Base-by-base conservation (phyloP, 495 filamentous ascomycete genomes). In the Clohesyomyces aquaticus region DNA sequence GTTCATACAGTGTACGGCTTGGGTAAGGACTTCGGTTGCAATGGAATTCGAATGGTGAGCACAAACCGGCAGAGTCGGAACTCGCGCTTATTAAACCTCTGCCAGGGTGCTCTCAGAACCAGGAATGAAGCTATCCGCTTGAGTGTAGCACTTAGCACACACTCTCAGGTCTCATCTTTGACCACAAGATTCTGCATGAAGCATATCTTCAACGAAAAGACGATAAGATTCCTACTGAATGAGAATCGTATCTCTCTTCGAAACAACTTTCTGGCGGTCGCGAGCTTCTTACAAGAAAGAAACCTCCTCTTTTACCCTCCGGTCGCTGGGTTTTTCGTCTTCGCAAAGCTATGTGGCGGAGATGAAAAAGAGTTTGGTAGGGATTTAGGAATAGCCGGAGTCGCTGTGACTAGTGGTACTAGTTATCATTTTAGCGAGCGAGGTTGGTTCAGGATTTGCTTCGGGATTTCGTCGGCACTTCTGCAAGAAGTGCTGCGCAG, bases 11-110 rank as follows among this genome's bases (percentile, higher is more conserved):
- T 68, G 8, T 68, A 45, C 19, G 62, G 65, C 28, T 10, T 55
- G 35, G 63, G 65, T 48, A 68, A 68, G 43, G 65, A 68, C 59
- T 68, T 68, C 47, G 65, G 65, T 22, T 51, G 28, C 10, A 68
- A 29, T 27, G 65, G 65, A 12, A 27, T 68, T 55, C 52, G 65
- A 46, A 23, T 68, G 65, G 65, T 62, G 57, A 8, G 48, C 18
- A 4, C 49, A 16, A n/a, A n/a, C n/a, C n/a, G n/a, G n/a, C n/a
- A n/a, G n/a, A n/a, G n/a, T n/a, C n/a, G n/a, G n/a, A n/a, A n/a
- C n/a, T n/a, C n/a, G n/a, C n/a, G n/a, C n/a, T n/a, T n/a, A n/a
- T n/a, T n/a, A n/a, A n/a, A n/a, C n/a, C n/a, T n/a, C n/a, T n/a
- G n/a, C n/a, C n/a, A 48, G 45, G 45, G 45, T 48, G 45, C 45